Base-by-base conservation (phyloP, 2,329 filamentous ascomycete species). In the Talaromyces marneffei region DNA sequence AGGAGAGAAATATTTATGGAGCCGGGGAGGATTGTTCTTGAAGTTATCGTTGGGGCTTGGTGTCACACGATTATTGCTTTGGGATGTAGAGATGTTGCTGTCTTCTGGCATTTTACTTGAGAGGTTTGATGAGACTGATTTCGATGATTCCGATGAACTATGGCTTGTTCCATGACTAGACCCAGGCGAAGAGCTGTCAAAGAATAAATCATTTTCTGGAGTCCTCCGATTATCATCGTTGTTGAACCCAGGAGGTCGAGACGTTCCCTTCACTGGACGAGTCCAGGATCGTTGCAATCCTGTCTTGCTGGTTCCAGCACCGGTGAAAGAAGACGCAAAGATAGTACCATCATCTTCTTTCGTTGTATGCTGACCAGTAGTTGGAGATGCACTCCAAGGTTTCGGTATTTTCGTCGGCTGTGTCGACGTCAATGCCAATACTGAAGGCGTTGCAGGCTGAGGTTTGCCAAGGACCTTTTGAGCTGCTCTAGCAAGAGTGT, bases 321-420 rank as follows among this genome's bases (percentile, higher is more conserved):
- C 74, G 74, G 71, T 77, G 71, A 71, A 76, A 71, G 70, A 74
- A 69, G 71, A 72, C 69, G 71, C 72, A 68, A 71, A 70, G 60
- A 70, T 69, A 71, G 74, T 67, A 69, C 71, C 68, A 20, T 68
- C 66, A n/a, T 63, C 64, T 16, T 44, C 44, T 29, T 57, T 37
- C 14, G 29, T 16, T 44, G 59, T 61, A 60, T 42, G 63, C 63
- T 53, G 60, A 56, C 27, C 64, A 60, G 70, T 70, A 52, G 71
- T 73, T 4, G 40, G 23, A 23, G 42, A 25, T 52, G 59, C 63
- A 4, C 57, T 59, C 42, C 67, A 16, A 33, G 56, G 60, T 23
- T 55, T 40, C 6, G 60, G 60, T 37, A 62, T 59, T 29, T 50
- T 62, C 14, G 55, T 62, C n/a, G 39, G 29, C 10, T 44, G 37